A percentile compares a stretch with the other conserved stretches of the same genome.
Conservation (phyloP, 805 yeast species). For the Candida gorgasii region DNA sequence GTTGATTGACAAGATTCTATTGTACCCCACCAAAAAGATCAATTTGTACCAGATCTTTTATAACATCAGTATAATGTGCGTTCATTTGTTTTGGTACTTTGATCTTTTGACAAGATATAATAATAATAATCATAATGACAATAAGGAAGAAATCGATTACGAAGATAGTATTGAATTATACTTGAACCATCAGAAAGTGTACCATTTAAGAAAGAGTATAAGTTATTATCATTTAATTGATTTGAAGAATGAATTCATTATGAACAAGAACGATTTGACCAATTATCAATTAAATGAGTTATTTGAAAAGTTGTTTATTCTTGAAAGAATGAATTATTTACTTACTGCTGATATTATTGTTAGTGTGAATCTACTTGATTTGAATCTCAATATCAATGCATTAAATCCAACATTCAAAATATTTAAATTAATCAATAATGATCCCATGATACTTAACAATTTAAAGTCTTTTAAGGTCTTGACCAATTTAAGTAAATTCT, state of each 20-base stretch:
- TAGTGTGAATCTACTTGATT: slow-evolving; percentile 15
- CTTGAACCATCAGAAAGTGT: slow-evolving; percentile 29
- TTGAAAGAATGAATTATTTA: slow-evolving; percentile 27
- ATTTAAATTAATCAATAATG: slow-evolving; percentile 17
- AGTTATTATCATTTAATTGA: slow-evolving; percentile 33
- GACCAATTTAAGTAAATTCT: slow-evolving; percentile 13
- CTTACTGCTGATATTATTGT: slow-evolving; percentile 18
- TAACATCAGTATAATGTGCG: slow-evolving; percentile 27
- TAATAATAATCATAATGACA: slow-evolving; percentile 17
- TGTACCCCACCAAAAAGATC: slow-evolving; percentile 16
- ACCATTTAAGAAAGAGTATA: slow-evolving; percentile 27
- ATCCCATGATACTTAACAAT: slow-evolving; percentile 18
- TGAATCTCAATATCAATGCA: slow-evolving; percentile 11
- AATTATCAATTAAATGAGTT: slow-evolving; percentile 29
- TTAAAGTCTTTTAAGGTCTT: slow-evolving; percentile 19
- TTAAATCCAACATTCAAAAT: slow-evolving; percentile 9
- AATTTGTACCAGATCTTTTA: slow-evolving; percentile 31
- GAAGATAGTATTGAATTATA: slow-evolving; percentile 13
- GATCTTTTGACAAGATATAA: slow-evolving; percentile 28
- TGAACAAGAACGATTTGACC: slow-evolving; percentile 19
- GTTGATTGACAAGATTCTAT: slow-evolving; percentile 23
- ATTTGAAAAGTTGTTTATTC: slow-evolving; percentile 28
- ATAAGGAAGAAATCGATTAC: slow-evolving; percentile 12
- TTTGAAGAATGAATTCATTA: slow-evolving; percentile 18
- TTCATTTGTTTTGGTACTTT: slow-evolving; percentile 32